Conservation (phyloP, 164 flowering plant genomes). For the Umbilicus rupestris region DNA sequence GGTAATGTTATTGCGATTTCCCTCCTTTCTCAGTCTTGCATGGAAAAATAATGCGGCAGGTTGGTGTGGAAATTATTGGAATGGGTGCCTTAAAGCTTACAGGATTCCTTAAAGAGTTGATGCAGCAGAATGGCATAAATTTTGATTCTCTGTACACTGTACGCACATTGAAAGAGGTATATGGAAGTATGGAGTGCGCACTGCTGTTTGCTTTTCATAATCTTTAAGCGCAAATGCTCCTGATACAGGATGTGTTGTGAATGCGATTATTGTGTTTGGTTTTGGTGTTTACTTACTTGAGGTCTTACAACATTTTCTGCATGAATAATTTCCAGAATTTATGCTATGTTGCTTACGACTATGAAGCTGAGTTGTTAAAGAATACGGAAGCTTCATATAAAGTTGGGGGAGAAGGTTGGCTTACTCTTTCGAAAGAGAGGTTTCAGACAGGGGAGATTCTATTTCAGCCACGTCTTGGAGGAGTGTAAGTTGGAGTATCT, state of each 20-base stretch:
- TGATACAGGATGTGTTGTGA: neutral
- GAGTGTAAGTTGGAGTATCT: slow-evolving; percentile 51
- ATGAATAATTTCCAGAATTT: slow-evolving; percentile 43
- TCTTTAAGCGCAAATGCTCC: neutral
- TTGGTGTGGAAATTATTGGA: slow-evolving; percentile 84
- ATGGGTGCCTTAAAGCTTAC: slow-evolving; percentile 83
- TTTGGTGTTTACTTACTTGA: neutral
- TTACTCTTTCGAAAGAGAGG: slow-evolving; percentile 79
- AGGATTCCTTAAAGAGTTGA: slow-evolving; percentile 60
- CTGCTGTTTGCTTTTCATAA: neutral
- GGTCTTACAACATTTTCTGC: neutral
- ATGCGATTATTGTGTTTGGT: neutral
- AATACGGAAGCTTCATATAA: slow-evolving; percentile 57
- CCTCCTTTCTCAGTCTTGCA: slow-evolving; percentile 43
- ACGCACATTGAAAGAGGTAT: slow-evolving; percentile 83
- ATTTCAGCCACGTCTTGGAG: slow-evolving; percentile 77
- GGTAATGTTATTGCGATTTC: neutral
- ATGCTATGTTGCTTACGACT: slow-evolving; percentile 88
- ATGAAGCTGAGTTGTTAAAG: slow-evolving; percentile 67
- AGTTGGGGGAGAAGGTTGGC: slow-evolving; percentile 50
- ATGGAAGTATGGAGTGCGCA: neutral
- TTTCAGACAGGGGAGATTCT: slow-evolving; percentile 92
- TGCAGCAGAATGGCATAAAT: slow-evolving; percentile 62
- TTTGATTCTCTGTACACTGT: slow-evolving; percentile 82
- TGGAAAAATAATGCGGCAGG: slow-evolving; percentile 84